phyloP scores from a whole-genome alignment of 805 yeast species.

The Pichia cephalocereana region DNA sequence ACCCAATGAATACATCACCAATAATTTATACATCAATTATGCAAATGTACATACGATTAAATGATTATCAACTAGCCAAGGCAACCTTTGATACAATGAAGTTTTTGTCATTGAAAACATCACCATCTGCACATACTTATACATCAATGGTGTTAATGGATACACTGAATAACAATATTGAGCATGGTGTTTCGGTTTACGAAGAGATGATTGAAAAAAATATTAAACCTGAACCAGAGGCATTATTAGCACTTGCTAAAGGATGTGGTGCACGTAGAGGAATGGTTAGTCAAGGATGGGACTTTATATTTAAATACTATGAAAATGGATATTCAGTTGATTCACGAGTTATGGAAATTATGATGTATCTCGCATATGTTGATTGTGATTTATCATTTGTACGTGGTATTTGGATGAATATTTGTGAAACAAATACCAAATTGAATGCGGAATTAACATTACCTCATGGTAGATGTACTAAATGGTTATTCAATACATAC shows the following conservation, averaged over 20 bases:
- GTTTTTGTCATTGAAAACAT: slow-evolving; percentile 54
- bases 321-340: slow-evolving; percentile 27
- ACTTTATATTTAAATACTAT: slow-evolving; percentile 57
- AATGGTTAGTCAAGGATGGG: slow-evolving; percentile 61
- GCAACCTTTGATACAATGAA: slow-evolving; percentile 80
- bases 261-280: slow-evolving; percentile 52
- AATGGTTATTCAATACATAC: slow-evolving; percentile 38
- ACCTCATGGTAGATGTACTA: slow-evolving; percentile 19
- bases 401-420: slow-evolving; percentile 49
- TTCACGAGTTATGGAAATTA: slow-evolving; percentile 46
- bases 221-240: slow-evolving; percentile 31
- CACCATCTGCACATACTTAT: slow-evolving; percentile 63
- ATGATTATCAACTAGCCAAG: slow-evolving; percentile 51
- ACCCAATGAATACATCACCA: slow-evolving; percentile 14
- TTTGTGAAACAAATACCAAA: slow-evolving; percentile 19
- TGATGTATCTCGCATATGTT: slow-evolving; percentile 67
- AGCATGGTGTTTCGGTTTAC: slow-evolving; percentile 67
- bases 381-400: slow-evolving; percentile 72
- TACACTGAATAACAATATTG: slow-evolving; percentile 52
- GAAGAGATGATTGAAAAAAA: slow-evolving; percentile 47
- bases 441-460: slow-evolving; percentile 11
- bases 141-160: slow-evolving; percentile 63
- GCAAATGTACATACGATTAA: slow-evolving; percentile 48
- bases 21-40: slow-evolving; percentile 47
- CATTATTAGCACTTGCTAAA: slow-evolving; percentile 50